Evolutionary conservation across 2,329 filamentous ascomycete genomes (phyloP).

Genomic region (Ophiocordyceps camponoti-leonardi): DNA sequence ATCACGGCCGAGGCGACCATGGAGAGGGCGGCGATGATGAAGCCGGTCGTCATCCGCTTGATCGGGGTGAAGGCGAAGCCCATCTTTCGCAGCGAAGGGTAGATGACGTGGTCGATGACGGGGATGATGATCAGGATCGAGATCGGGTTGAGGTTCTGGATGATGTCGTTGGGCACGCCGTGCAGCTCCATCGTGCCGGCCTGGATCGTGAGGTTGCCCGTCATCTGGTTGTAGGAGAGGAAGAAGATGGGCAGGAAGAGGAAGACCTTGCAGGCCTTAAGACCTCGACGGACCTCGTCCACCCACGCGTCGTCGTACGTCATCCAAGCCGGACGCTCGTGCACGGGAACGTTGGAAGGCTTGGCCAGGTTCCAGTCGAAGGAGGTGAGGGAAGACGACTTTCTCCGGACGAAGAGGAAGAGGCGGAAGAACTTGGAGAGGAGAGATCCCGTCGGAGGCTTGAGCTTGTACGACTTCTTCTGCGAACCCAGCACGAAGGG

Average conservation of each 20-base stretch:
- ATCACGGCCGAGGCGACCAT: constrained; percentile 41
- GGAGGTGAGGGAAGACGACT: constrained; percentile 46
- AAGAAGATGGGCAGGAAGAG: constrained; percentile 50
- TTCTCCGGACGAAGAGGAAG: constrained; percentile 43
- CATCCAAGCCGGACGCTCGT: constrained; percentile 52
- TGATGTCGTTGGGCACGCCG: constrained; percentile 61
- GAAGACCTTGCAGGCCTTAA: constrained; percentile 55
- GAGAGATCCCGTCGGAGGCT: constrained; percentile 55
- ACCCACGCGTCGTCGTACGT: constrained; percentile 74
- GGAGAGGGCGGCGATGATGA: constrained; percentile 44
- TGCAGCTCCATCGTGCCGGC: constrained; percentile 48
- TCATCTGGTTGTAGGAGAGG: constrained; percentile 42
- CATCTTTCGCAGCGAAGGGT: constrained; percentile 46
- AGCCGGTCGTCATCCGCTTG: constrained; percentile 57
- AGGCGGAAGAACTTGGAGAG: constrained; percentile 31
- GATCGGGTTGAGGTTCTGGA: constrained; percentile 61
- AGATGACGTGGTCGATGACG: constrained; percentile 50
- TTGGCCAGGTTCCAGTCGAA: constrained; percentile 52
- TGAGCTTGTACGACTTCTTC: constrained; percentile 34
- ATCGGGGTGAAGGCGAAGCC: constrained; percentile 56
- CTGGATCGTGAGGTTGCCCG: constrained; percentile 44
- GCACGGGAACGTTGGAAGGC: constrained; percentile 41
- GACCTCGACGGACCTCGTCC: constrained; percentile 55
- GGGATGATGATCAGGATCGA: constrained; percentile 62
- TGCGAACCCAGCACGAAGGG: constrained; percentile 44